Conservation (phyloP, 768 basidiomycete genomes). For the Symmetrospora coprosmae region DNA sequence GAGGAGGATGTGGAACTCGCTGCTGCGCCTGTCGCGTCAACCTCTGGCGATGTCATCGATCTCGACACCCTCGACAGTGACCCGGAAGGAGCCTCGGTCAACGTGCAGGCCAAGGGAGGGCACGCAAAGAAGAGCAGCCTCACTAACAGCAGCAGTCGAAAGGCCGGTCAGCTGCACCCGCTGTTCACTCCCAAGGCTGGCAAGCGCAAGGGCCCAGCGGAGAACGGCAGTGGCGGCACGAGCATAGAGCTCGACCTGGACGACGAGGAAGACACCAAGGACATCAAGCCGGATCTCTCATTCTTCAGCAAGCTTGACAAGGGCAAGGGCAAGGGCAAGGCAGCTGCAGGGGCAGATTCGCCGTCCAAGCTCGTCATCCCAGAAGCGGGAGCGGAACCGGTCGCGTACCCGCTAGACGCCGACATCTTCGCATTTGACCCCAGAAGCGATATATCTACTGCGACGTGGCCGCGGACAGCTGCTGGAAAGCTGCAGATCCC, state of each 20-base stretch:
- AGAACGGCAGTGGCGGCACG: neutral
- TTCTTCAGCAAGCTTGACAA: neutral
- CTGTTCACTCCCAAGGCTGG: neutral
- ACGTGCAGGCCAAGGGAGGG: too few species aligned
- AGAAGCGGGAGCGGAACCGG: neutral
- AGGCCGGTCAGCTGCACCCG: too few species aligned
- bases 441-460: constrained; percentile 6
- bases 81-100: constrained; percentile 9
- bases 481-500: constrained; percentile 37
- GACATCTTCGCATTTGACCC: constrained; percentile 31
- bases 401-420: constrained; percentile 25
- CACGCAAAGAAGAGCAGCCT: too few species aligned
- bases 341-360: neutral
- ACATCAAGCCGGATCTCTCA: constrained; percentile 14
- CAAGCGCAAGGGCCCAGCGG: neutral
- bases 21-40: neutral
- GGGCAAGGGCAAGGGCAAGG: constrained; percentile 19
- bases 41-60: constrained; percentile 15
- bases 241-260: neutral
- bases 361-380: constrained; percentile 10
- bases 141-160: too few species aligned
- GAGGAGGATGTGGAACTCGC: neutral
- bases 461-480: constrained; percentile 14
- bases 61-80: neutral
- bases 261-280: constrained; percentile 6